These are phyloP conservation scores for Globisporangium radiosum DNA, from an alignment of 352 stramenopile species.

Conservation along the genomic window DNA sequence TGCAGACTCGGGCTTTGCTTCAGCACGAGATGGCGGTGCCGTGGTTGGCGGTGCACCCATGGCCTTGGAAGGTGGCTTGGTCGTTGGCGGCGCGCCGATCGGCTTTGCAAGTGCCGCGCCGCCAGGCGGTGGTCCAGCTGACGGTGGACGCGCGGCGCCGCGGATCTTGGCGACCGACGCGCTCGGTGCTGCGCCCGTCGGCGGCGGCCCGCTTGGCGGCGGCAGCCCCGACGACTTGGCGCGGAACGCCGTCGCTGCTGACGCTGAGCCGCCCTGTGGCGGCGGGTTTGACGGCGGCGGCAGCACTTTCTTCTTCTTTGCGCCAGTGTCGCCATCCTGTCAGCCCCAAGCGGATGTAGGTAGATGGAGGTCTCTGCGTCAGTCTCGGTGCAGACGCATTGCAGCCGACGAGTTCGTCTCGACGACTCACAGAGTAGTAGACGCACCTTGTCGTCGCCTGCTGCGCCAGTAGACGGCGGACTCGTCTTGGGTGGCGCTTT, in stretches of 20 bases:
- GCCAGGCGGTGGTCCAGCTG: constrained; percentile 23
- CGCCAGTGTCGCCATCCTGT: constrained; percentile 16
- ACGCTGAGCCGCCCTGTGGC: constrained; percentile 36
- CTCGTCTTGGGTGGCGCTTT: constrained; percentile 33
- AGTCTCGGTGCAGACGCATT: neutral
- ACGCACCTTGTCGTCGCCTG: constrained; percentile 22
- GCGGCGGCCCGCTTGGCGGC: constrained; percentile 55
- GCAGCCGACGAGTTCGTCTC: no score
- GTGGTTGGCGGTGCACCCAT: constrained; percentile 3
- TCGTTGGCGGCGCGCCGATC: constrained; percentile 15
- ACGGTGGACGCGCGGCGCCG: constrained; percentile 42
- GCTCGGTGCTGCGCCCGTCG: constrained; percentile 31
- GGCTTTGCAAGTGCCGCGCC: constrained; percentile 19
- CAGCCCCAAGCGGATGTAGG: neutral
- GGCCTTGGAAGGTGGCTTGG: constrained; percentile 1
- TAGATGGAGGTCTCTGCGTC: neutral
- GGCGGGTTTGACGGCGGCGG: constrained; percentile 64
- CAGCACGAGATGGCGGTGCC: constrained; percentile 9
- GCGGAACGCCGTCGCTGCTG: constrained; percentile 56
- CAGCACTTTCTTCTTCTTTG: constrained; percentile 61
- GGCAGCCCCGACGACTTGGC: constrained; percentile 49
- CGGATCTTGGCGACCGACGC: constrained; percentile 73
- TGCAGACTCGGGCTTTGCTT: constrained; percentile 19
- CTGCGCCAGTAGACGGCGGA: constrained; percentile 11
- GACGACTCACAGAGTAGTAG: neutral